A percentile compares a stretch with the other conserved stretches of the same genome.
These are phyloP conservation scores for Apocynum venetum DNA, from an alignment of 257 asterid genomes.

Conservation along the genomic window DNA sequence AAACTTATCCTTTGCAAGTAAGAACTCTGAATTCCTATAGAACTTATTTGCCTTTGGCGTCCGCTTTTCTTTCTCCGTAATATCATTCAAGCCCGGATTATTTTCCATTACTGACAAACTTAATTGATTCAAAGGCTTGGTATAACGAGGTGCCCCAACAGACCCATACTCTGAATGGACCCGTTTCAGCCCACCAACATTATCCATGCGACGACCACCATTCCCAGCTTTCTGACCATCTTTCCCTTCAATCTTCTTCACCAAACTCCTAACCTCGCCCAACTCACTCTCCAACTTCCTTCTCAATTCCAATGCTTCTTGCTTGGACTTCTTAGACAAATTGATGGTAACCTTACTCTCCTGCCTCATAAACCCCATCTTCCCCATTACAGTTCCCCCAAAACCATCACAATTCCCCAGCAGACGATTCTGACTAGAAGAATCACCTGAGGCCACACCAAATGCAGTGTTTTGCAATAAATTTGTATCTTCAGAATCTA, in stretches of 20 bases:
- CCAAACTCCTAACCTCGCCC: conserved; percentile 53
- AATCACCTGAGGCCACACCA: conserved; percentile 46
- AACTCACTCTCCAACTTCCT: conserved; percentile 74
- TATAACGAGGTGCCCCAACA: conserved; percentile 32
- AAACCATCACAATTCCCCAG: conserved; percentile 26
- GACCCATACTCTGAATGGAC: conserved; percentile 26
- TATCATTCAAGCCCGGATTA: conserved; percentile 38
- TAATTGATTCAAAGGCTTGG: conserved; percentile 58
- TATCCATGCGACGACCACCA: conserved; percentile 27
- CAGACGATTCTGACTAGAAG: conserved; percentile 30
- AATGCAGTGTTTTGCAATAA: conserved; percentile 27
- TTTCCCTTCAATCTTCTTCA: conserved; percentile 59
- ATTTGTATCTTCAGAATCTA: conserved; percentile 40
- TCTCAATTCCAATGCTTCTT: conserved; percentile 60
- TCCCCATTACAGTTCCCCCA: conserved; percentile 24
- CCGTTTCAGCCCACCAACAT: conserved; percentile 26
- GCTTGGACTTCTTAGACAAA: conserved; percentile 58
- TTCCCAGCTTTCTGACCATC: conserved; percentile 38
- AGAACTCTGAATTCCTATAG: conserved; percentile 61
- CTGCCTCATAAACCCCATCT: conserved; percentile 41
- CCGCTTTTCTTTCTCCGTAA: conserved; percentile 66
- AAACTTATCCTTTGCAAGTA: conserved; percentile 73
- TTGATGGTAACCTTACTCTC: conserved; percentile 55
- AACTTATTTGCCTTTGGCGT: conserved; percentile 72
- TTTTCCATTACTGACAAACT: conserved; percentile 54